Conservation (phyloP, 2,329 filamentous ascomycete genomes). For the Colletotrichum sp. region DNA sequence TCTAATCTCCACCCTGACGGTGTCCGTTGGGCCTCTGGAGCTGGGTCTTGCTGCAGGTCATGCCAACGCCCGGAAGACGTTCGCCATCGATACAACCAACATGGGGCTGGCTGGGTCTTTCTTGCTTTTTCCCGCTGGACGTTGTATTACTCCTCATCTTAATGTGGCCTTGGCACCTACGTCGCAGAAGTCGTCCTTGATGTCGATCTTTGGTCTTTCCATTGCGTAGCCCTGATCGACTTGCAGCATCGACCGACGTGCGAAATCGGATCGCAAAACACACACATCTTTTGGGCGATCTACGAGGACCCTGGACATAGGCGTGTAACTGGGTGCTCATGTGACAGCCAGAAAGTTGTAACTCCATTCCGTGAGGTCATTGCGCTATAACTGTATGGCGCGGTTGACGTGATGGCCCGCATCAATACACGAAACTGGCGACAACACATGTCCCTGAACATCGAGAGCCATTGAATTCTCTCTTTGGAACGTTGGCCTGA, state of each 20-base stretch:
- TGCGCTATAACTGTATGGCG: background rate
- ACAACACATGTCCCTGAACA: background rate
- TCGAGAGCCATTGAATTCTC: background rate
- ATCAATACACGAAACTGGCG: background rate
- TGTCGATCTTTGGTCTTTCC: background rate
- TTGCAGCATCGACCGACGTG: background rate
- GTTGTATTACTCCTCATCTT: background rate
- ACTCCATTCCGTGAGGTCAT: background rate
- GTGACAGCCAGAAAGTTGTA: background rate
- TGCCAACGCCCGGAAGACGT: background rate
- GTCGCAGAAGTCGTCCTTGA: background rate
- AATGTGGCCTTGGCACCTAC: background rate
- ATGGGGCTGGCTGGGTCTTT: background rate
- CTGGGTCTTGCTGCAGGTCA: conserved; percentile 6
- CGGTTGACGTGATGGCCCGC: background rate
- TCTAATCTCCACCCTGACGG: background rate
- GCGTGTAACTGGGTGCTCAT: background rate
- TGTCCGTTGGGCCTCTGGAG: background rate
- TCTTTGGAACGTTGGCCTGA: background rate
- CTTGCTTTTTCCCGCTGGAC: background rate
- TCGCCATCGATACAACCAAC: background rate
- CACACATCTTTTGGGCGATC: background rate
- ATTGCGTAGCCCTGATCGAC: background rate
- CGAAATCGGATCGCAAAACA: background rate
- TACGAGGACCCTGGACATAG: background rate